phyloP scores from a whole-genome alignment of 2,329 filamentous ascomycete species.

The Arthrinium phaeospermum region DNA sequence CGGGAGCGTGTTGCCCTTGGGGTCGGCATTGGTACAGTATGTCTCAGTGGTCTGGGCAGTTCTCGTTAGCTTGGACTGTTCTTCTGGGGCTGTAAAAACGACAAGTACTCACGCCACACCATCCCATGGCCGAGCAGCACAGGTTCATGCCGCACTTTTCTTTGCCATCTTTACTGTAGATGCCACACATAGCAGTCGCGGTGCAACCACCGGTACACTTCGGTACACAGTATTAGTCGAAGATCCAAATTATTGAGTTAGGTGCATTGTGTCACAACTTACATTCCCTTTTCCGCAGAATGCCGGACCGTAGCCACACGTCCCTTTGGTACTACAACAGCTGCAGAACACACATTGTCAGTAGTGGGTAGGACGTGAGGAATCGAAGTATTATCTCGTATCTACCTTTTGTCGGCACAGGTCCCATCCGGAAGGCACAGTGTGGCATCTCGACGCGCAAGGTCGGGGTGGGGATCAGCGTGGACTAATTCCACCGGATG shows the following conservation, averaged over 20 bases:
- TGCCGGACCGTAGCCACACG: constrained; percentile 27
- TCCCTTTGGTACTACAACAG: background rate
- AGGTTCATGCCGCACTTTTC: constrained; percentile 15
- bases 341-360: background rate
- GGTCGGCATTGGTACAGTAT: constrained; percentile 19
- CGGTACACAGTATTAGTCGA: no score
- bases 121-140: constrained; percentile 16
- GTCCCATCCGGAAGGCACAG: background rate
- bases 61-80: background rate
- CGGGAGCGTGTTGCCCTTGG: background rate
- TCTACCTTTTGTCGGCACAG: background rate
- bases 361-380: no score
- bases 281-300: constrained; percentile 15
- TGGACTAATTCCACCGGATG: background rate
- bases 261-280: background rate
- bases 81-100: background rate
- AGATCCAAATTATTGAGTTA: background rate
- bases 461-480: background rate
- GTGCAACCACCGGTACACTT: constrained; percentile 23
- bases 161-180: constrained; percentile 18
- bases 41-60: background rate
- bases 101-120: background rate
- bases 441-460: background rate
- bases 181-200: constrained; percentile 22
- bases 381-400: background rate